phyloP scores from a whole-genome alignment of 371 early-diverging fungal genomes.

The Dinochytrium kinnereticum region DNA sequence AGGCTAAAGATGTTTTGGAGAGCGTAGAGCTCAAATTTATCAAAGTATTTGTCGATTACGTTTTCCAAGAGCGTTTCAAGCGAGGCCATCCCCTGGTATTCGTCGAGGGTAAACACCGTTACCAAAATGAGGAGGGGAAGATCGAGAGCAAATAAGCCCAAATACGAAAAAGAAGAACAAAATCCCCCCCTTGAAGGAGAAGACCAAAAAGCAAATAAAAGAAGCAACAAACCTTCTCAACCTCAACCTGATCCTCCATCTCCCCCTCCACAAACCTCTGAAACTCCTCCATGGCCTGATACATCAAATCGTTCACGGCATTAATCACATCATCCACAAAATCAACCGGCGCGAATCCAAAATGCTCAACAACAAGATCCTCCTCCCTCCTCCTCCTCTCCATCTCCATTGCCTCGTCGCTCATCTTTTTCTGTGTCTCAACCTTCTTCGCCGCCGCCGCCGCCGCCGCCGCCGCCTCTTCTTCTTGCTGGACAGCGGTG shows the following conservation, averaged over 20 bases:
- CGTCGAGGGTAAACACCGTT: not conserved
- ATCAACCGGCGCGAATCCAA: constrained; percentile 70
- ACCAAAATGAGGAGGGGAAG: not conserved
- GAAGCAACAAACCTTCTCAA: constrained; percentile 28
- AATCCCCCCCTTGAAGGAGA: no score
- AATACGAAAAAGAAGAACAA: not conserved
- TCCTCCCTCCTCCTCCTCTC: constrained; percentile 1
- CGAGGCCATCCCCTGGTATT: constrained; percentile 59
- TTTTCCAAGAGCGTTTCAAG: constrained; percentile 73
- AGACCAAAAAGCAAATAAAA: constrained; percentile 7
- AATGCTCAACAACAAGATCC: constrained; percentile 70
- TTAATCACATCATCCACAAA: constrained; percentile 79
- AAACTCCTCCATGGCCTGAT: constrained; percentile 65
- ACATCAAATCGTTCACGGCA: constrained; percentile 69
- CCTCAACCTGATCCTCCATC: constrained; percentile 35
- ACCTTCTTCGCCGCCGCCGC: not conserved
- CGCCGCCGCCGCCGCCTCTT: no score
- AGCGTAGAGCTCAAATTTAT: constrained; percentile 74
- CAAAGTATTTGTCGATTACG: constrained; percentile 76
- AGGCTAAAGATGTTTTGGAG: constrained; percentile 71
- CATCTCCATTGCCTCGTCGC: not conserved
- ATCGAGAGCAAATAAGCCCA: constrained; percentile 5
- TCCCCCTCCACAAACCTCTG: constrained; percentile 62
- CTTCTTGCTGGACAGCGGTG: not conserved
- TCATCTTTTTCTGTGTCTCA: not conserved